Evolutionary conservation across 179 eudicot species (phyloP).

Genomic region (Spinacia oleracea): DNA sequence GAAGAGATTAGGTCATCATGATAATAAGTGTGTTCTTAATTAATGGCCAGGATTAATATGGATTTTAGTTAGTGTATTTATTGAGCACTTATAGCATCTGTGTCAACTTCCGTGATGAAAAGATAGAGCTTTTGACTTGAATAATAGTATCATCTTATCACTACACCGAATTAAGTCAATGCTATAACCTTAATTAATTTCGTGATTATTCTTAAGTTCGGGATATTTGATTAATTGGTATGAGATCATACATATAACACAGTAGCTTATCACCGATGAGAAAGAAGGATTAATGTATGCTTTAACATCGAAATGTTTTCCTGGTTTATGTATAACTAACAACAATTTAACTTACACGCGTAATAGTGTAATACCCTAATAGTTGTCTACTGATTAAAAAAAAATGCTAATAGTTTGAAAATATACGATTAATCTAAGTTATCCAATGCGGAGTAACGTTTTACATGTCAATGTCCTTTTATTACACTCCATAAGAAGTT

Average conservation of each 20-base stretch:
- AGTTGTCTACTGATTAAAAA: no score
- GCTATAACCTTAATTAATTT: neutral
- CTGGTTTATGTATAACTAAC: no score
- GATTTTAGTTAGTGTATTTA: slow-evolving; percentile 8
- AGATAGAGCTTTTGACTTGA: slow-evolving; percentile 11
- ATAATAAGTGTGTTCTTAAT: neutral
- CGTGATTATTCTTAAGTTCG: slow-evolving; percentile 8
- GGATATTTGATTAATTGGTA: slow-evolving; percentile 12
- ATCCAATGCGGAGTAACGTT: no score
- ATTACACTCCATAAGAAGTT: no score
- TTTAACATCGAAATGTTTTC: no score
- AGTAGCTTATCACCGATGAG: neutral
- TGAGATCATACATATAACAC: neutral
- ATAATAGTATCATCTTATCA: neutral
- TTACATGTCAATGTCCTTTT: no score
- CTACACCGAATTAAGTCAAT: slow-evolving; percentile 8
- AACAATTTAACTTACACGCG: no score
- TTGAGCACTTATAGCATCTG: neutral
- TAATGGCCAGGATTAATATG: neutral
- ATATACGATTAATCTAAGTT: no score
- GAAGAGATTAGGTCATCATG: slow-evolving; percentile 5
- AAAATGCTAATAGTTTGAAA: no score
- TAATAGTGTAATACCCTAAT: no score
- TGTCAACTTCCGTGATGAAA: slow-evolving; percentile 16
- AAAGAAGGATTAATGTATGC: neutral